These are phyloP conservation scores for Fragilariopsis cylindrus DNA, from an alignment of 108 stramenopile species.

Conservation along the genomic window DNA sequence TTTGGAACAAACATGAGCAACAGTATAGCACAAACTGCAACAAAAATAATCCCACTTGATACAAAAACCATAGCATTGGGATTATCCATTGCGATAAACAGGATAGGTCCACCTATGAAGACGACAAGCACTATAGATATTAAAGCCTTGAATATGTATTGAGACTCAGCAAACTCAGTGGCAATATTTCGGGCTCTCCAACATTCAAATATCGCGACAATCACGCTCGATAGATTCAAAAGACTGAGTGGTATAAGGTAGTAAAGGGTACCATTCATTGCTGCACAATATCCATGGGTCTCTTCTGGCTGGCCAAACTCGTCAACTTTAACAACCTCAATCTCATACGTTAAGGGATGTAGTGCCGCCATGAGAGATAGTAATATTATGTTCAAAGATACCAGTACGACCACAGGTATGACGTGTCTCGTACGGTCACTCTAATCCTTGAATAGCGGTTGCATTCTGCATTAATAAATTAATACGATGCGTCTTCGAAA, in stretches of 20 bases:
- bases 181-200: slow-evolving; percentile 40
- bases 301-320: slow-evolving; percentile 20
- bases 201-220: slow-evolving; percentile 40
- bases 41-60: slow-evolving; percentile 26
- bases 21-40: slow-evolving; percentile 1
- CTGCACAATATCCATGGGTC: slow-evolving; percentile 16
- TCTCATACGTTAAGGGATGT: slow-evolving; percentile 21
- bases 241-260: slow-evolving; percentile 32
- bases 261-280: neutral
- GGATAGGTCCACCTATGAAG: slow-evolving; percentile 29
- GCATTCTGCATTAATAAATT: slow-evolving; percentile 31
- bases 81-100: slow-evolving; percentile 27
- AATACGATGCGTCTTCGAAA: slow-evolving; percentile 47
- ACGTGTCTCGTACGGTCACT: slow-evolving; percentile 49
- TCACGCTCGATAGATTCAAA: slow-evolving; percentile 37
- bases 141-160: slow-evolving; percentile 46
- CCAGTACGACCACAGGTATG: slow-evolving; percentile 40
- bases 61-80: slow-evolving; percentile 30
- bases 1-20: slow-evolving; percentile 55
- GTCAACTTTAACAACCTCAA: slow-evolving; percentile 17
- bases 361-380: slow-evolving; percentile 47
- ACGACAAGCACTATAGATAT: slow-evolving; percentile 9
- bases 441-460: slow-evolving; percentile 44
- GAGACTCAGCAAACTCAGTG: slow-evolving; percentile 45
- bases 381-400: slow-evolving; percentile 34